Evolutionary conservation across 805 yeast species (phyloP), one percentile per base, ranked within the genome.

Genomic region (Lipomyces chichibuensis): DNA sequence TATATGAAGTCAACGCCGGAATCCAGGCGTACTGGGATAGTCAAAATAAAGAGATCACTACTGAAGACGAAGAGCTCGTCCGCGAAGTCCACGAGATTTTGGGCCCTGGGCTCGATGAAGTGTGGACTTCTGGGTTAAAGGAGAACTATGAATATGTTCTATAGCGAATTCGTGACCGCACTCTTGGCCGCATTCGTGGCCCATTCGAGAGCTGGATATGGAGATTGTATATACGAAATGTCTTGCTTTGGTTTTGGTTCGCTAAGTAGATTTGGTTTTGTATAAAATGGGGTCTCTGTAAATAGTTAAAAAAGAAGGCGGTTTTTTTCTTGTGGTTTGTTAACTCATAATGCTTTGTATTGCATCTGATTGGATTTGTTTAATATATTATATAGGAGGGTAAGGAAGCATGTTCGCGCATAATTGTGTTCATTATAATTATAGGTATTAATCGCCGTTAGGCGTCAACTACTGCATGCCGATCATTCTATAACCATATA

Each of bases 1-100:
- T 88, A 2, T 77, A 74, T 3, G 97, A 93, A 75, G 82, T 93
- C 64, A 77, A 85, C 20, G 80, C 78, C 53, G 96, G 97, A 0
- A 77, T 89, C 14, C 74, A 75, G 0, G 87, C 85, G 70, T 89
- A 85, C 74, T 81, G 86, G 81, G 74, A 74, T 14, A 86, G 87
- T 13, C 74, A 79, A 29, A 74, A 79, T 20, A 74, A 77, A 6
- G 73, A 75, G 3, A 62, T 80, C 11, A 80, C 81, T 39, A 76
- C 71, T 13, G 60, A 68, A 2, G 96, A 90, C 71, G 79, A 75
- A 11, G 65, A 66, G 5, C 72, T 84, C 25, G 82, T 85, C 39
- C 74, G 74, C 7, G 73, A 82, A 57, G 84, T 87, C 14, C 82
- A 81, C 68, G 64, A 73, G 23, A 73, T 77, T 20, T 79, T 82